Evolutionary conservation across 2,329 filamentous ascomycete genomes (phyloP), one percentile per base, ranked within the genome.

Genomic region (Penicillium hordei): DNA sequence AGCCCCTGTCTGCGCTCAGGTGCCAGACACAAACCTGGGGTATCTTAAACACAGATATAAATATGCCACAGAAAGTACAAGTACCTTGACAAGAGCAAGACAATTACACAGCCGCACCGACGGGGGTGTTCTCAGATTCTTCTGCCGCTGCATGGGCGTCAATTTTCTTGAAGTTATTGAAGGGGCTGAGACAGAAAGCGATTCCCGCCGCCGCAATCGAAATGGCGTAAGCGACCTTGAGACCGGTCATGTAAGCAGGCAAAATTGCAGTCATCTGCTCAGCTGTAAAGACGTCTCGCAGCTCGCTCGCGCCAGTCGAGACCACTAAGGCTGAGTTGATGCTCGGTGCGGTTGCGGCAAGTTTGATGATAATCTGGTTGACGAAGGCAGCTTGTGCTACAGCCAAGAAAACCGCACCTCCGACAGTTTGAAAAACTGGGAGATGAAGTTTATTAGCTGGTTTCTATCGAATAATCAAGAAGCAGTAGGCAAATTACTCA

Each of bases 371-470:
- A 17, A 57, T 43, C 39, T 55, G 50, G 40, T 60, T 58, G 45
- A 54, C 44, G 29, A 60, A 55, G 29, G 48, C 58, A 39, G 46
- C 19, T 40, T 60, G 55, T 33, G 49, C 58, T n/a, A 55, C 54
- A 36, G 58, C 19, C n/a, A 58, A 38, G 15, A 54, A 50, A 44
- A 58, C n/a, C 9, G 58, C 44, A 38, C 36, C 38, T 4, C 56
- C 56, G 10, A 55, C 51, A 17, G 56, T 54, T 58, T 52, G 56
- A 25, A 48, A 53, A 19, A 54, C 56, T 58, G 10, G 23, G 13
- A 17, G 19, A 42, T 9, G 39, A 42, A 13, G 39, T 17, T 13
- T 42, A 12, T 42, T 42, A 42, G 21, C 21, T 5, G 21, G 1
- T 0, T 17, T 40, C 8, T 42, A 42, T 23, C 12, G 13, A 21